These are phyloP conservation scores for Penicillium coprophilum DNA, from an alignment of 495 filamentous ascomycete genomes.

Conservation along the genomic window DNA sequence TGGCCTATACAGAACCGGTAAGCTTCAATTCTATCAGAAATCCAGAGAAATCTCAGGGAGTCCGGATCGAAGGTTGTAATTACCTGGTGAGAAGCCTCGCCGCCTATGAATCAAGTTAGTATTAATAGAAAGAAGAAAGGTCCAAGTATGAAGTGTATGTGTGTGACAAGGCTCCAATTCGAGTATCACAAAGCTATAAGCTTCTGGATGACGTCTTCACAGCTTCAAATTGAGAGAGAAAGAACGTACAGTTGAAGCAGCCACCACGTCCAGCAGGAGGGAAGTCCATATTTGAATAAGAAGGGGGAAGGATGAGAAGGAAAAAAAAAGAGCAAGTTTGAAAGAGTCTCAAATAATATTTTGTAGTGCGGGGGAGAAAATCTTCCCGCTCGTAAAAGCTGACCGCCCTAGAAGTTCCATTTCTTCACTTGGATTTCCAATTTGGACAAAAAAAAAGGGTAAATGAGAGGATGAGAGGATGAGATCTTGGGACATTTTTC, in stretches of 20 bases:
- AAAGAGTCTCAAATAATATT: conserved; percentile 31
- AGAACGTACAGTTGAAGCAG: conserved; percentile 78
- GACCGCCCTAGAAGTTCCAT: conserved; percentile 6
- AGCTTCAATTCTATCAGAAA: conserved; percentile 2
- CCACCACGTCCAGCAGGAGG: conserved; percentile 56
- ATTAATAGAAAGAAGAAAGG: conserved; percentile 14
- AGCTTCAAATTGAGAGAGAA: neutral
- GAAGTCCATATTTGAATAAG: conserved; percentile 49
- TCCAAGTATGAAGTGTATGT: no score
- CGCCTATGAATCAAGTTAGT: conserved; percentile 54
- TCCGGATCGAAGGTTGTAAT: conserved; percentile 18
- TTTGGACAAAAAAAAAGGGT: no score
- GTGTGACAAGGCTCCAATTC: conserved; percentile 1
- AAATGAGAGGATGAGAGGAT: no score
- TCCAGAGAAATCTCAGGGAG: neutral
- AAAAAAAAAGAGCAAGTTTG: conserved; percentile 16
- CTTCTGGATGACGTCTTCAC: conserved; percentile 4
- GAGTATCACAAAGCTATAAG: conserved; percentile 17
- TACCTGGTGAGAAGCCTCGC: conserved; percentile 73
- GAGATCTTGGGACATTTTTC: no score
- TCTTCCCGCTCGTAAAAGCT: conserved; percentile 23
- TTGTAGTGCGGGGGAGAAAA: conserved; percentile 41
- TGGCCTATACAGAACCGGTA: conserved; percentile 56
- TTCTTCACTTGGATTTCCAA: no score
- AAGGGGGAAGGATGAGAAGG: conserved; percentile 4